Evolutionary conservation across 2,329 filamentous ascomycete genomes (phyloP).

Genomic region (Colletotrichum shisoi): DNA sequence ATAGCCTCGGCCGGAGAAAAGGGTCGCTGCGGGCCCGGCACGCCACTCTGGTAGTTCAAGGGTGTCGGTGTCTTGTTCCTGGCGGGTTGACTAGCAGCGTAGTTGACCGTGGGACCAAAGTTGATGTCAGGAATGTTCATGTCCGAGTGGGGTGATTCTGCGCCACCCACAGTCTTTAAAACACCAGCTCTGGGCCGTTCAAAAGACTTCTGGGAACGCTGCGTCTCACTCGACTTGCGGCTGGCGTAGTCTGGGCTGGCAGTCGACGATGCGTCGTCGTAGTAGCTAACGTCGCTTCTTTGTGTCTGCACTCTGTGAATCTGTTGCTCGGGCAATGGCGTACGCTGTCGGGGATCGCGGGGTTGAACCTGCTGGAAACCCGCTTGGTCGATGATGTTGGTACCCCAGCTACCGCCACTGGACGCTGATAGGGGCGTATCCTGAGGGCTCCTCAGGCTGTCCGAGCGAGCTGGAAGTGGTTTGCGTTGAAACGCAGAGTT

Average conservation of each 20-base stretch:
- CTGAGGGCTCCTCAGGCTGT: conserved; percentile 47
- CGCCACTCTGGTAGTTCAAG: conserved; percentile 41
- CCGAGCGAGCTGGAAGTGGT: conserved; percentile 56
- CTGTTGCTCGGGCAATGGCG: conserved; percentile 41
- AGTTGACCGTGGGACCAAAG: conserved; percentile 84
- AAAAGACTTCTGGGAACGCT: conserved; percentile 53
- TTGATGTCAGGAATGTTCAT: conserved; percentile 77
- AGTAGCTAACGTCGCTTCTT: conserved; percentile 56
- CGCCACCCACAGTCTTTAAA: conserved; percentile 77
- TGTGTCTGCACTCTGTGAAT: conserved; percentile 46
- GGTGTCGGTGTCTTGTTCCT: conserved; percentile 47
- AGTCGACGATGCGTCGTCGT: conserved; percentile 71
- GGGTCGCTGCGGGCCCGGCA: conserved; percentile 42
- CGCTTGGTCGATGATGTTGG: conserved; percentile 56
- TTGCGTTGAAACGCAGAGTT: conserved; percentile 57
- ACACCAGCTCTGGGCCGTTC: conserved; percentile 80
- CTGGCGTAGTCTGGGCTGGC: conserved; percentile 81
- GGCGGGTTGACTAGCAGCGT: conserved; percentile 53
- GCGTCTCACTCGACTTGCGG: conserved; percentile 60
- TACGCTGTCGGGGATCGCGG: conserved; percentile 42
- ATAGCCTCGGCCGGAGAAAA: conserved; percentile 46
- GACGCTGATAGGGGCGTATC: conserved; percentile 49
- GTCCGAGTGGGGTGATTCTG: conserved; percentile 44
- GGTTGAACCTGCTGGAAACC: conserved; percentile 58
- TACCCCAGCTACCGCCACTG: conserved; percentile 52